Evolutionary conservation across 371 early-diverging fungal species (phyloP), one percentile per base, ranked within the genome.

Genomic region (Phascolomyces articulosus): DNA sequence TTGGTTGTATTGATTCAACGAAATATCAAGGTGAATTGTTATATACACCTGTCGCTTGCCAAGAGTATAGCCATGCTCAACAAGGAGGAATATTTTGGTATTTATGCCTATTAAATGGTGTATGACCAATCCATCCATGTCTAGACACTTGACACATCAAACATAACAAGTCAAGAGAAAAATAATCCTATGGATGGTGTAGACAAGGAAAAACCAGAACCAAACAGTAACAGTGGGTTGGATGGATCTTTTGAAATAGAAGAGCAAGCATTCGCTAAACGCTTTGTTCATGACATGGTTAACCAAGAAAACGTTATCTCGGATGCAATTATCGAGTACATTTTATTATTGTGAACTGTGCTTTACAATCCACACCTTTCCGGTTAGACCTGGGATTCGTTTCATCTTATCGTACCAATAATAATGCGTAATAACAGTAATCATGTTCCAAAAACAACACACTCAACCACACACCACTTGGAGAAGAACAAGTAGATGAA

Each of bases 1-100:
- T 90, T 63, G 87, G 87, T 15, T 85, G 76, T 0, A 74, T 73
- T n/a, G 79, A 86, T 66, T 24, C 49, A 10, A 47, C 71, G 54
- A 79, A 72, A 59, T 79, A 60, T 34, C 18, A 24, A 40, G 65
- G 62, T 3, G 26, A 61, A 27, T 8, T 64, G 20, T 15, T 21
- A 13, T 69, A 64, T 48, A 47, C 48, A 7, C 69, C 64, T 9
- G 61, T 69, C 8, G 62, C 62, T 24, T 8, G 38, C 18, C 7
- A 38, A 11, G 34, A 6, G 6, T 9, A 34, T 24, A 24, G 24
- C 23, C 20, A n/a, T 7, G n/a, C n/a, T n/a, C n/a, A 51, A 51
- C 2, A 1, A 11, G 9, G 51, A 51, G 7, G 34, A 34, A 2
- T 6, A 34, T 34, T 10, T 23, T 10, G 56, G 48, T 4, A 64